Evolutionary conservation across 2,329 filamentous ascomycete species (phyloP), one percentile per base, ranked within the genome.

Genomic region (Xylaria polymorpha): DNA sequence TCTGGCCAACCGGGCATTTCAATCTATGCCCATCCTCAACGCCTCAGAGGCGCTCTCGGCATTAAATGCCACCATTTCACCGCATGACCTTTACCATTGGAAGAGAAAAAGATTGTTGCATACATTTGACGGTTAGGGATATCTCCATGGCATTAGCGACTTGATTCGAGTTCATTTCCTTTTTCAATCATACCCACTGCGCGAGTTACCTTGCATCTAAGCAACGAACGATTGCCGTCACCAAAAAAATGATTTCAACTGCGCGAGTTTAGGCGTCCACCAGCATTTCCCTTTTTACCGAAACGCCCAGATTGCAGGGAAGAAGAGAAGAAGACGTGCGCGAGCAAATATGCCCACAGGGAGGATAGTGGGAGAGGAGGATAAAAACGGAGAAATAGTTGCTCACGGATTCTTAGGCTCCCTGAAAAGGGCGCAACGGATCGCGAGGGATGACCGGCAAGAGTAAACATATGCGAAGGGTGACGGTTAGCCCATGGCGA

Each of bases 71-170:
- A 66, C 63, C 55, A 71, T 65, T 61, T 59, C 20, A 68, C 53
- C 71, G 61, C 69, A 72, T 61, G 69, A 77, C 60, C 75, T 81
- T 79, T 81, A 80, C 77, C 77, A 80, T 78, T 77, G 77, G 77
- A 79, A 78, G 80, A 81, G 78, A 79, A 78, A 80, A 82, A 81
- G 80, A 81, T 81, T 82, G 79, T 79, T 79, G 78, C 78, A 79
- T 82, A 80, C 76, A 82, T 81, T 59, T 79, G 79, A 79, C 79
- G 79, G 80, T 80, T 80, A 78, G 77, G 79, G 75, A 79, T 79
- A 82, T 81, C 80, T 82, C 77, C 80, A 82, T 81, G 81, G 82
- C 82, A 83, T 83, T 80, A 84, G 82, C 82, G 82, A 82, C 80
- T 80, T 80, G 76, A 78, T 81, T 78, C 78, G 73, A 77, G 72